Evolutionary conservation across 2,329 filamentous ascomycete genomes (phyloP), one percentile per base, ranked within the genome.

Genomic region (Metarhizium brunneum): DNA sequence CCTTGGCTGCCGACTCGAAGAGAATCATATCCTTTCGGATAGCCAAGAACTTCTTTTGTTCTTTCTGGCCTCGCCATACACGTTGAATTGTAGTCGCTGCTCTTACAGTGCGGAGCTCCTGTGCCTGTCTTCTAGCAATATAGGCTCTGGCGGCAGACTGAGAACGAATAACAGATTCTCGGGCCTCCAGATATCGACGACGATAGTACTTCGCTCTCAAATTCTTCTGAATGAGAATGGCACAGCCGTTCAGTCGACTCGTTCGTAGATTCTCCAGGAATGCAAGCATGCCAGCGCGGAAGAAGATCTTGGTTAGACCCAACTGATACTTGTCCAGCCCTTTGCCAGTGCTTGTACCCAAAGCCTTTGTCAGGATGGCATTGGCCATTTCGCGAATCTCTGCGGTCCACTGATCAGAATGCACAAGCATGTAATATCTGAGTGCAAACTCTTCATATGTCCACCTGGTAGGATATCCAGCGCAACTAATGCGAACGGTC

Each of bases 181-280:
- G 85, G 54, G 91, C 90, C 61, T 94, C 89, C 47, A 99, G 80
- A 69, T 95, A 99, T 65, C 87, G 88, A 64, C 87, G 87, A 56
- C 94, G 86, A 73, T 96, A 96, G 75, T 95, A 97, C 73, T 95
- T 96, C 69, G 90, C 91, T 61, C 86, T 88, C 55, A 99, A 76
- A 67, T 99, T 99, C 85, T 99, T 99, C 73, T 99, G 94, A 56
- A 99, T 99, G 85, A 99, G 88, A 64, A 95, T 89, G 13, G 94
- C 94, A 63, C 92, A 95, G 62, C 91, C 88, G 68, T 95, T 97
- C 68, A 99, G 80, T 57, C 92, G 86, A 61, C 81, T 90, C 13
- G 94, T 96, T 57, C 94, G 85, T 61, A 96, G 79, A 63, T 96
- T 96, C 74, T 99, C 94, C 52, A 99, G 77, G 76, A 96, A 96